phyloP scores from a whole-genome alignment of 2,329 filamentous ascomycete species.

The Cadophora gregata region DNA sequence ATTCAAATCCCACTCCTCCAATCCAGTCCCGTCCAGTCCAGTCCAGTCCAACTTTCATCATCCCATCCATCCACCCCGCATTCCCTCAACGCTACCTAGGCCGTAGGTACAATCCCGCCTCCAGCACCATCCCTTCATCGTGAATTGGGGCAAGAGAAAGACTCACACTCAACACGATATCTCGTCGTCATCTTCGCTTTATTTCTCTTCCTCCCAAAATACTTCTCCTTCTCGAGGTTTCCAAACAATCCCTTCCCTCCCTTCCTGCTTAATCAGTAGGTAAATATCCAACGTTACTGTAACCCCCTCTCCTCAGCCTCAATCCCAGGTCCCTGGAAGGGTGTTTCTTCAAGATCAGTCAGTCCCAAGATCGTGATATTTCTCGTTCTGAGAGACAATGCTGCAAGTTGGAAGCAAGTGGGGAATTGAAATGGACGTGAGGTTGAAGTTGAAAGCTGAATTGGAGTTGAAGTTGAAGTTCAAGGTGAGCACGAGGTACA shows the following conservation, averaged over 20 bases:
- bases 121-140: no score
- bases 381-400: no score
- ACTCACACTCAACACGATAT: slow-evolving; percentile 75
- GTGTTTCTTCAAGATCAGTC: no score
- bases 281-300: no score
- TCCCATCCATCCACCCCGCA: neutral
- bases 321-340: no score
- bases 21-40: neutral
- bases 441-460: neutral
- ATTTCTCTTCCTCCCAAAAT: neutral
- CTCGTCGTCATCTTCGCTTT: slow-evolving; percentile 61
- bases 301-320: no score
- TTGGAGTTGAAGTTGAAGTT: neutral
- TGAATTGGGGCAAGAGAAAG: neutral
- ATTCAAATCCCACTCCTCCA: neutral
- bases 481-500: slow-evolving; percentile 4
- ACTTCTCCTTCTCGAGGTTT: neutral
- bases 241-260: neutral
- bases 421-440: neutral
- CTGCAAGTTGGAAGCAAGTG: no score
- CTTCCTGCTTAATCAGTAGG: no score
- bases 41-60: neutral
- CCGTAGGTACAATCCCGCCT: no score
- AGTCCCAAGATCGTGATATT: neutral
- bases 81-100: no score